Percentiles rank a stretch among this genome's conserved stretches.
phyloP scores from a whole-genome alignment of 805 yeast genomes.

The Nakazawaea ishiwadae region DNA sequence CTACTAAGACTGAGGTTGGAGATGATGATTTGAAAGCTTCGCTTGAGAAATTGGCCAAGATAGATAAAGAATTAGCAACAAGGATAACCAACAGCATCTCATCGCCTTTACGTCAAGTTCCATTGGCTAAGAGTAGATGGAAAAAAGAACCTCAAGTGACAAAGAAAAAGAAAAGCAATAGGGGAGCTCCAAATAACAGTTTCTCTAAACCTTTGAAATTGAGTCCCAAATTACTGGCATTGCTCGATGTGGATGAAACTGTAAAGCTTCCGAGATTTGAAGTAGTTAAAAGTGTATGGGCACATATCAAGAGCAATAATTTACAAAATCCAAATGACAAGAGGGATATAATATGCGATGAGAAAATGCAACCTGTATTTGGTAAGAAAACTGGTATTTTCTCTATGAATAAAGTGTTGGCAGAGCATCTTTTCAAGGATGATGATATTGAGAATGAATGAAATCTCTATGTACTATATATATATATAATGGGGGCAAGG shows the following conservation, averaged over 20 bases:
- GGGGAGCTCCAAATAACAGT: slow-evolving; percentile 23
- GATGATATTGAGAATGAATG: slow-evolving; percentile 15
- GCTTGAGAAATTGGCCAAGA: slow-evolving; percentile 35
- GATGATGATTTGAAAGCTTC: slow-evolving; percentile 15
- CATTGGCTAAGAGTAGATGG: too few species aligned
- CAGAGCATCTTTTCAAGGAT: slow-evolving; percentile 42
- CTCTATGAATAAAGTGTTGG: slow-evolving; percentile 50
- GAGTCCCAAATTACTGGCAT: slow-evolving; percentile 44
- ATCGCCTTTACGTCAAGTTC: too few species aligned
- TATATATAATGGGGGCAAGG: too few species aligned
- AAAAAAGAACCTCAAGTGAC: too few species aligned
- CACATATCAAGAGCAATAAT: slow-evolving; percentile 54
- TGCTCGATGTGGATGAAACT: slow-evolving; percentile 38
- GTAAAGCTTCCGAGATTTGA: slow-evolving; percentile 56
- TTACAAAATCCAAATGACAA: slow-evolving; percentile 66
- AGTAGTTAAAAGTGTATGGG: slow-evolving; percentile 68
- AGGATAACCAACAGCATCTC: too few species aligned
- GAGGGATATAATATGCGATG: slow-evolving; percentile 64
- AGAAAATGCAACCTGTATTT: slow-evolving; percentile 48
- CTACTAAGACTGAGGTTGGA: slow-evolving; percentile 1
- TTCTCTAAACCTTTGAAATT: slow-evolving; percentile 41
- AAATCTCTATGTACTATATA: neutral
- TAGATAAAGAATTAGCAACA: slow-evolving; percentile 47
- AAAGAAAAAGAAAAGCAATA: too few species aligned
- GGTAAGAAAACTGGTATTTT: slow-evolving; percentile 59